Base-by-base conservation (phyloP, 202 grass and related monocot species). In the Digitaria exilis region DNA sequence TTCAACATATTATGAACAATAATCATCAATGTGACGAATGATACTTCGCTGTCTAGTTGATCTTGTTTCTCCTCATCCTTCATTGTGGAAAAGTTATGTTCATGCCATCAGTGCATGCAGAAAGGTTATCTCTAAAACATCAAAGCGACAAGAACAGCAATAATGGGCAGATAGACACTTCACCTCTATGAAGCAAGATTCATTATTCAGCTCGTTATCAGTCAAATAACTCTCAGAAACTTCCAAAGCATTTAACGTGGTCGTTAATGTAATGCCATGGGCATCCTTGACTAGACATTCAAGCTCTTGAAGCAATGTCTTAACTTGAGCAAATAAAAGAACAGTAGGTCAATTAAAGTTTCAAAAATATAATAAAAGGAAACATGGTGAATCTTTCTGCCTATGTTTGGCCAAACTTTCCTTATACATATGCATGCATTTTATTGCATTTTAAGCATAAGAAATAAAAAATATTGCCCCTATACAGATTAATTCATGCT, bases 1-100 rank as follows among this genome's bases (percentile, higher is more conserved):
- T 90, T 90, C 54, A 97, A 76, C 91, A 91, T 94, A 22, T 84
- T 84, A 65, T 26, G 54, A 44, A 94, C 88, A 61, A 80, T 37
- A 10, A 37, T 65, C 87, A 90, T 94, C n/a, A 82, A 12, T 0
- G 71, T 85, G 44, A 85, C 70, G 0, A 74, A 22, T 0, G 73
- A 82, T 58, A 84, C 60, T 35, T 83, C 64, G 0, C 19, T 63
- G 55, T 87, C 81, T 43, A 84, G 41, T 37, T 71, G 80, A 78
- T 91, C 37, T 39, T 39, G 37, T 39, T 39, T 39, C 37, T 39
- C 37, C 37, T 39, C 37, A 39, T 39, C 37, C 37, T 39, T 39
- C 37, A 39, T 39, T 39, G 37, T 39, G 37, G 37, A 39, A 39
- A 39, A 39, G 37, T 5, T 39, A 39, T 39, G 37, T 39, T 39